phyloP scores from a whole-genome alignment of 495 filamentous ascomycete species.

The Niebla homalea region DNA sequence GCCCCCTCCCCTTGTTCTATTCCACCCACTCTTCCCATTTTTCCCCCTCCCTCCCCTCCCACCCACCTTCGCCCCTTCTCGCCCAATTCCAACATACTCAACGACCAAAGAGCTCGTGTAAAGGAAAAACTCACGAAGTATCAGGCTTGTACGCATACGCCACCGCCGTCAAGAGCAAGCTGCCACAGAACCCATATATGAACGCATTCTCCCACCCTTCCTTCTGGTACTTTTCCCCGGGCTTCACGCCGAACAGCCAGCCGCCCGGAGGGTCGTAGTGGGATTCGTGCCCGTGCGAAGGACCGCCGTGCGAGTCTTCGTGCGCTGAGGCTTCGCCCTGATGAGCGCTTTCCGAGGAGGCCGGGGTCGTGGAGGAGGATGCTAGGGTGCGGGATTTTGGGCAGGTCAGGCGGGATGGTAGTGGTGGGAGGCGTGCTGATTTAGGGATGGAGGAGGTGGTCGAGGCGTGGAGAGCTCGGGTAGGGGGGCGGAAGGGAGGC shows the following conservation, averaged over 20 bases:
- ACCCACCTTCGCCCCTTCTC: not conserved
- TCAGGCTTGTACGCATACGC: slow-evolving; percentile 96
- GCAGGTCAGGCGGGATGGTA: not conserved
- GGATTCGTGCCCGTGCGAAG: slow-evolving; percentile 43
- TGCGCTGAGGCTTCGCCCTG: slow-evolving; percentile 1
- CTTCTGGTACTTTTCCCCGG: slow-evolving; percentile 85
- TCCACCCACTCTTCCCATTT: not conserved
- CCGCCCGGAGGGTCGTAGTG: slow-evolving; percentile 86
- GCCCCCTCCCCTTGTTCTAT: not conserved
- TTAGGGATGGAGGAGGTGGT: not conserved
- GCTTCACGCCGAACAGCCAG: slow-evolving; percentile 82
- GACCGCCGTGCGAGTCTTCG: slow-evolving; percentile 5
- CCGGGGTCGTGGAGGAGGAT: not conserved
- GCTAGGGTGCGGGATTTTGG: not conserved
- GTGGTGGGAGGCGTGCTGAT: not conserved
- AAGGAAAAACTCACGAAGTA: slow-evolving; percentile 65
- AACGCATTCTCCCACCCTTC: slow-evolving; percentile 91
- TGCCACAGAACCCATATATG: slow-evolving; percentile 85
- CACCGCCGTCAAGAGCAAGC: slow-evolving; percentile 55
- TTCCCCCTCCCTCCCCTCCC: not conserved
- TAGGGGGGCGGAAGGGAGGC: slow-evolving; percentile 6
- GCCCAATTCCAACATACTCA: not conserved
- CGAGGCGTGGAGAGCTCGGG: not conserved
- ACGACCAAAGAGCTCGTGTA: not conserved
- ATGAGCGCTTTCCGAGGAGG: not conserved